phyloP scores from a whole-genome alignment of 345 rosid genomes.

The Pistacia integerrima region DNA sequence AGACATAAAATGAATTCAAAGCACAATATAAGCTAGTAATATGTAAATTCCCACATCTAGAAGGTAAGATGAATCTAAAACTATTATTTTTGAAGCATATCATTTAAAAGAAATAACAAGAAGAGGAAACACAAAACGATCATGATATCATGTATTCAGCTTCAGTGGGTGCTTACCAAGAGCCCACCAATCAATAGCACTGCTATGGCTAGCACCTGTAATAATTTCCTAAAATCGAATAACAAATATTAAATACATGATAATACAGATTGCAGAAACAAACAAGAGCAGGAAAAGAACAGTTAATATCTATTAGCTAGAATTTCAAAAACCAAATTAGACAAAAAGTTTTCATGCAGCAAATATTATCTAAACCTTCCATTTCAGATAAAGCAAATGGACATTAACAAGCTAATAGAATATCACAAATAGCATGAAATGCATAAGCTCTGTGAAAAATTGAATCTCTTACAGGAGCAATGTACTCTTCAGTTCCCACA shows the following conservation, averaged over 20 bases:
- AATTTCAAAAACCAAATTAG: background rate
- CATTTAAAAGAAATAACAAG: background rate
- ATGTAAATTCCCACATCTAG: background rate
- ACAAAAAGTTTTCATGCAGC: background rate
- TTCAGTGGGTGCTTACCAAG: slow-evolving; percentile 56
- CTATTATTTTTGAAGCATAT: background rate
- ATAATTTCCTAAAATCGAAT: slow-evolving; percentile 75
- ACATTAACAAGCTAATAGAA: background rate
- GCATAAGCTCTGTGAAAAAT: background rate
- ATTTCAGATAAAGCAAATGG: no score
- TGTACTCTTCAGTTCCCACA: slow-evolving; percentile 98
- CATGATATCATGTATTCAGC: background rate
- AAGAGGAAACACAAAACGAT: background rate
- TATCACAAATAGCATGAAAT: slow-evolving; percentile 1
- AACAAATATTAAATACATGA: background rate
- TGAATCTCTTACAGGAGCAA: slow-evolving; percentile 76
- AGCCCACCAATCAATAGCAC: slow-evolving; percentile 99
- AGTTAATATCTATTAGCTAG: background rate
- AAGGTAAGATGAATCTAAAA: background rate
- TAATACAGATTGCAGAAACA: no score
- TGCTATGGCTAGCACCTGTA: slow-evolving; percentile 87
- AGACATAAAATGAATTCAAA: no score
- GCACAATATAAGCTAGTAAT: background rate
- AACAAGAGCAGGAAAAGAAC: no score
- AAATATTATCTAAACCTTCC: background rate